phyloP scores from a whole-genome alignment of 1,284 basidiomycete species.

The Rhodotorula glutinis region DNA sequence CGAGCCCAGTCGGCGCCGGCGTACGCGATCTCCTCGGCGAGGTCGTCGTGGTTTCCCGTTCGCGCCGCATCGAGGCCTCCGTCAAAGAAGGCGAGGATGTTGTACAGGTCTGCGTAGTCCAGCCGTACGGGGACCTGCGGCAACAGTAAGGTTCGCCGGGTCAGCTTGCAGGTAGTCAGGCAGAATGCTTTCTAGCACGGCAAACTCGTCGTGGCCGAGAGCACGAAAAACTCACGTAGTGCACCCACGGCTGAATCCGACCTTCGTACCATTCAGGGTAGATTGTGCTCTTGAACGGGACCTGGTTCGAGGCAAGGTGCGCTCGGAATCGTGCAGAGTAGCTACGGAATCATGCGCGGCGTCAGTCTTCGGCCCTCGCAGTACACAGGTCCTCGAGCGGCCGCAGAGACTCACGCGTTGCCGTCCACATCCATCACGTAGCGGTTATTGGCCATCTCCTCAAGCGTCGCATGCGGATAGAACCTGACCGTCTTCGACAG shows the following conservation, averaged over 20 bases:
- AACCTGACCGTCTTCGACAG: constrained; percentile 10
- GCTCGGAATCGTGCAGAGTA: constrained; percentile 39
- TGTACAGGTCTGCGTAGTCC: constrained; percentile 54
- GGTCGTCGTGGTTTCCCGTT: constrained; percentile 48
- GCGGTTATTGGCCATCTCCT: constrained; percentile 45
- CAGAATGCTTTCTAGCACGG: too few species aligned
- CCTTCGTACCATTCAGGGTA: constrained; percentile 54
- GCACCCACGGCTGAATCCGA: constrained; percentile 42
- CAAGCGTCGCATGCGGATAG: background rate
- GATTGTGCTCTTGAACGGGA: constrained; percentile 63
- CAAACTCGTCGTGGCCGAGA: too few species aligned
- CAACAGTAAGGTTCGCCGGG: too few species aligned
- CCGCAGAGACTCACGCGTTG: constrained; percentile 42
- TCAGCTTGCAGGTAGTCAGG: too few species aligned
- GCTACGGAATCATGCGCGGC: background rate
- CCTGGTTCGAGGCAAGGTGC: constrained; percentile 60
- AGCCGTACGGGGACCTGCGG: constrained; percentile 49
- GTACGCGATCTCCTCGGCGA: constrained; percentile 51
- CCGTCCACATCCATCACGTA: constrained; percentile 52
- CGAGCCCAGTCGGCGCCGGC: constrained; percentile 51
- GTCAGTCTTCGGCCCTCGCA: background rate
- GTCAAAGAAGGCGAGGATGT: constrained; percentile 54
- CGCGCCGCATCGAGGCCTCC: constrained; percentile 48
- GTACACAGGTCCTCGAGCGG: background rate
- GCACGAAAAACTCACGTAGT: constrained; percentile 43